Evolutionary conservation across 306 rosid species (phyloP), one percentile per base, ranked within the genome.

Genomic region (Medicago lupulina): DNA sequence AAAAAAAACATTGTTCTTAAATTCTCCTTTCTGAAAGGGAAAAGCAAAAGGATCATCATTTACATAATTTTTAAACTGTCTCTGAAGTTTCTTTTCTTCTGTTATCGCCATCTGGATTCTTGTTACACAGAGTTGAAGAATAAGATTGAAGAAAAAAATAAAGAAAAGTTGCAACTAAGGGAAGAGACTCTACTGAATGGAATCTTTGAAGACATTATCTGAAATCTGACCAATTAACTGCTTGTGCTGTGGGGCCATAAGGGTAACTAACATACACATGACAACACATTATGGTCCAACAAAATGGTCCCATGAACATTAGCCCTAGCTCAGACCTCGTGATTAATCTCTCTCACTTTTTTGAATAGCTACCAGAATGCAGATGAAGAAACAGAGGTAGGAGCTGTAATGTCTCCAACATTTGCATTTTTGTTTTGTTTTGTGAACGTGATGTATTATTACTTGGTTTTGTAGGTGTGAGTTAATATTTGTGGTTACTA

Each of bases 11-110:
- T 23, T n/a, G 34, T 60, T 59, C 19, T 70, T 31, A 67, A 19
- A 55, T 60, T 67, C 71, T 34, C 14, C 23, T 70, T 68, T 71
- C 23, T 41, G 76, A 57, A 57, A 70, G 31, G 34, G 74, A 80
- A 61, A 31, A 64, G 67, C 14, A 72, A 54, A 49, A 49, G 10
- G 63, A 66, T 57, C 5, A 66, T 57, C 5, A 64, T 39, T 16
- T 19, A 38, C 3, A 62, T 13, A 44, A 8, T 46, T 60, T 19
- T 73, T 60, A 23, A 61, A 70, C 53, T 55, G 73, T 28, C 3
- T 47, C 2, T 16, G 69, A 58, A 73, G 55, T 34, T 63, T 36
- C 14, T 39, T 78, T 62, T 73, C 71, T 62, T 76, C 23, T 34
- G 68, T 54, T 65, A 40, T 81, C 41, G 11, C 60, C 54, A 16